Evolutionary conservation across 331 rosid species (phyloP).

Genomic region (Pyrus hybrid): DNA sequence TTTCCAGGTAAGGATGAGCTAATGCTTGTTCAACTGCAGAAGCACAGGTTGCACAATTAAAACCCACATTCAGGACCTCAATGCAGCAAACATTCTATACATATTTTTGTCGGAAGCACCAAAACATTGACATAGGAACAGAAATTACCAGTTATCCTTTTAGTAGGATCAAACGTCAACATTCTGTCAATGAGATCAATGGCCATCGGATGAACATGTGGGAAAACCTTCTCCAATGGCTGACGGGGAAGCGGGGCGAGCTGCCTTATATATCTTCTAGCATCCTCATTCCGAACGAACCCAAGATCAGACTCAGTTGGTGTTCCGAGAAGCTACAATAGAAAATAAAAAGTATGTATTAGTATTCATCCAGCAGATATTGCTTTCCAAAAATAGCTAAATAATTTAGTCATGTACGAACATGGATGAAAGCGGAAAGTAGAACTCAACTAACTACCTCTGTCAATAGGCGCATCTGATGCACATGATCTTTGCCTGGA

Average conservation of each 20-base stretch:
- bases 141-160: conserved; percentile 79
- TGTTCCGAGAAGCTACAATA: conserved; percentile 84
- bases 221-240: conserved; percentile 55
- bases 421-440: conserved; percentile 3
- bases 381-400: neutral
- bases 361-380: conserved; percentile 17
- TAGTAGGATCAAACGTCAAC: conserved; percentile 81
- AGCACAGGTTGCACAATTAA: neutral
- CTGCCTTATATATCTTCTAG: conserved; percentile 74
- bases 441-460: conserved; percentile 34
- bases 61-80: neutral
- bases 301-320: conserved; percentile 93
- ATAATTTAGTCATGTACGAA: neutral
- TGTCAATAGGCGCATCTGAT: conserved; percentile 91
- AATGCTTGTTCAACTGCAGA: conserved; percentile 83
- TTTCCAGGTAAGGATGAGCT: conserved; percentile 94
- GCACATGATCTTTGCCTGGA: conserved; percentile 86
- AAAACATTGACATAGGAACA: conserved; percentile 1
- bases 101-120: neutral
- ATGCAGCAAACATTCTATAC: neutral
- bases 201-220: conserved; percentile 82
- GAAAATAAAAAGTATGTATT: conserved; percentile 13
- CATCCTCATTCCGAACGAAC: conserved; percentile 71
- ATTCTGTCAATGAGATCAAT: conserved; percentile 88
- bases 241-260: conserved; percentile 80